A percentile compares a stretch with the other conserved stretches of the same genome.
Evolutionary conservation across 306 rosid species (phyloP).

Genomic region (Arachis hypogaea): DNA sequence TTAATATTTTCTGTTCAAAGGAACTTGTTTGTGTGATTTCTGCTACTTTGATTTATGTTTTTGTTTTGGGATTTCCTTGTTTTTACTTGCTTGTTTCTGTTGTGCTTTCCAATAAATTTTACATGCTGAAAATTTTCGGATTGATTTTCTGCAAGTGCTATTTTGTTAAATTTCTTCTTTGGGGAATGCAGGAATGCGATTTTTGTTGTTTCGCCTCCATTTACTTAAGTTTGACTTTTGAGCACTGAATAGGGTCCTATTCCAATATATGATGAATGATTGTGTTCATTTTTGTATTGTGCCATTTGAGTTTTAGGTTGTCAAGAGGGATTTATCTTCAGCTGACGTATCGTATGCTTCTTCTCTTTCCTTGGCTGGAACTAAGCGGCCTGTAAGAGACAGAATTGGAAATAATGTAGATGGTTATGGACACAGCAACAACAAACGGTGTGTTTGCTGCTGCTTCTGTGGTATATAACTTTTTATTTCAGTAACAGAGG

Average conservation of each 20-base stretch:
- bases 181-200: not conserved
- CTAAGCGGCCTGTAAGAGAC: slow-evolving; percentile 89
- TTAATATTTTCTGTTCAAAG: not conserved
- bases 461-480: slow-evolving; percentile 17
- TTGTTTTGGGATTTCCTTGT: not conserved
- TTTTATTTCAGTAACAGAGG: slow-evolving; percentile 11
- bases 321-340: slow-evolving; percentile 62
- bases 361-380: slow-evolving; percentile 56
- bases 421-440: slow-evolving; percentile 42
- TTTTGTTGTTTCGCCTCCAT: not conserved
- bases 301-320: slow-evolving; percentile 63
- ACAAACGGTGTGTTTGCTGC: slow-evolving; percentile 67
- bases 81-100: slow-evolving; percentile 26
- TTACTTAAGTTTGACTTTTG: not conserved
- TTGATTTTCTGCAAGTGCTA: slow-evolving; percentile 1
- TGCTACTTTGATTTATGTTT: slow-evolving; percentile 17
- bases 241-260: slow-evolving; percentile 27
- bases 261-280: slow-evolving; percentile 19
- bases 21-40: slow-evolving; percentile 23
- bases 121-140: not conserved
- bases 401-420: slow-evolving; percentile 73
- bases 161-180: not conserved
- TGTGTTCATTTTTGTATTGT: slow-evolving; percentile 35
- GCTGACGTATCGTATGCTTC: slow-evolving; percentile 48
- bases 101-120: slow-evolving; percentile 31